Percentiles rank a stretch among this genome's conserved stretches.
Evolutionary conservation across 768 basidiomycete species (phyloP).

Genomic region (Postia placenta): DNA sequence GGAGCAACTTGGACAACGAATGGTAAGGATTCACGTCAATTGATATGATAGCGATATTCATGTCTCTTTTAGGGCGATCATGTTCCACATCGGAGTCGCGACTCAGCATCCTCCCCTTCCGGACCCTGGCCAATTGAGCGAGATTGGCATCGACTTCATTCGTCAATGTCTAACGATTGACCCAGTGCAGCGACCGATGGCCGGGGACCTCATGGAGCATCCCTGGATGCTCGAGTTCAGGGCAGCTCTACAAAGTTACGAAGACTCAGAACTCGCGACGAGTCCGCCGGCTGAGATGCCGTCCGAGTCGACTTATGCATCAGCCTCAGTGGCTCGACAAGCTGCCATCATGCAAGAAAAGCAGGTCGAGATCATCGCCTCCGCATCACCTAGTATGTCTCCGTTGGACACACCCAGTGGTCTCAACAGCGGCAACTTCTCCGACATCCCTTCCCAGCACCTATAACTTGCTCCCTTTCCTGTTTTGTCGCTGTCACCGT

Average conservation of each 20-base stretch:
- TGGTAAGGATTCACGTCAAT: constrained; percentile 51
- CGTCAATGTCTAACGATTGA: constrained; percentile 88
- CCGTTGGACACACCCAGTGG: constrained; percentile 26
- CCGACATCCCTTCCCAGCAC: too few relatives aligned
- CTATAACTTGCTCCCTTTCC: neutral
- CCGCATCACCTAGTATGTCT: constrained; percentile 45
- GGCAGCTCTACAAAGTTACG: constrained; percentile 61
- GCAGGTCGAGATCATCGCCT: constrained; percentile 50
- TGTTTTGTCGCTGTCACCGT: neutral
- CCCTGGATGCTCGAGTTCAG: constrained; percentile 86
- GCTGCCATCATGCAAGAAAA: constrained; percentile 52
- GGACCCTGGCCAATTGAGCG: constrained; percentile 83
- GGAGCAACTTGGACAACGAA: constrained; percentile 99
- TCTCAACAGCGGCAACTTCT: neutral
- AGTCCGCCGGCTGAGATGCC: constrained; percentile 41
- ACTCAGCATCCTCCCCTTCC: constrained; percentile 96
- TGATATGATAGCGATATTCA: neutral
- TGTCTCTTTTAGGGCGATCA: constrained; percentile 78
- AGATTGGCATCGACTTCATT: constrained; percentile 89
- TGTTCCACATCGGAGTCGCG: constrained; percentile 98
- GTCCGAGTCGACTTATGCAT: constrained; percentile 42
- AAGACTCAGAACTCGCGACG: constrained; percentile 53
- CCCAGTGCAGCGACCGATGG: constrained; percentile 75
- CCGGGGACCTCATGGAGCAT: constrained; percentile 79
- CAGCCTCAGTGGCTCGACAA: constrained; percentile 47